These are phyloP conservation scores for Pittosporum tobira DNA, from an alignment of 129 eudicot species.

Conservation along the genomic window DNA sequence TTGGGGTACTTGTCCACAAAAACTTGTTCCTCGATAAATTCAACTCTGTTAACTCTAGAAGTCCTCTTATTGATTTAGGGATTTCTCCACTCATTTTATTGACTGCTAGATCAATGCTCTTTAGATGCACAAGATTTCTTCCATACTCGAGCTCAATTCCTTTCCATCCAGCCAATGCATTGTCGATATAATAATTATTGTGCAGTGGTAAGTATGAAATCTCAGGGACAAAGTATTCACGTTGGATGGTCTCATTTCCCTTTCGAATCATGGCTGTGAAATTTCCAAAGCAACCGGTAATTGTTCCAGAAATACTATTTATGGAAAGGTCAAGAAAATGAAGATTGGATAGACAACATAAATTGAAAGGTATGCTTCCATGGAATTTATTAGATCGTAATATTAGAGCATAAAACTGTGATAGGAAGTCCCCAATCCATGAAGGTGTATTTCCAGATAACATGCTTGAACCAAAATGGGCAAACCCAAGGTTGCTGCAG, in stretches of 20 bases:
- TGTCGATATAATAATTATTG: not conserved
- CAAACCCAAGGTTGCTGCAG: constrained; percentile 5
- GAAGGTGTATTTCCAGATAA: constrained; percentile 26
- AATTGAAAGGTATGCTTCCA: constrained; percentile 22
- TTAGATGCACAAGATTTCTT: constrained; percentile 7
- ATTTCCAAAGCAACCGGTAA: constrained; percentile 23
- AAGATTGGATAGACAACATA: constrained; percentile 16
- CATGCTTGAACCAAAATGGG: constrained; percentile 14
- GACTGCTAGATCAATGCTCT: constrained; percentile 29
- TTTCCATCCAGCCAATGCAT: constrained; percentile 15
- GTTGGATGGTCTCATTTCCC: too few relatives aligned
- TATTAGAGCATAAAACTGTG: constrained; percentile 13
- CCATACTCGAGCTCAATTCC: constrained; percentile 17
- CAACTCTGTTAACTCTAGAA: constrained; percentile 12
- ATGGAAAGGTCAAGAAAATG: constrained; percentile 31
- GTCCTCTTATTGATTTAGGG: constrained; percentile 17
- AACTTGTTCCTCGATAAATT: constrained; percentile 27
- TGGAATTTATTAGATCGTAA: constrained; percentile 21
- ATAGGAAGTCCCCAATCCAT: constrained; percentile 30
- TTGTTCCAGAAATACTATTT: constrained; percentile 24
- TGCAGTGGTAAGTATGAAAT: too few relatives aligned
- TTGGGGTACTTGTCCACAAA: constrained; percentile 18
- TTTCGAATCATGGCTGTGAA: constrained; percentile 18
- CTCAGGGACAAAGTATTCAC: too few relatives aligned
- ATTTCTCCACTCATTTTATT: constrained; percentile 26